Percentiles rank a stretch among this genome's conserved stretches.
phyloP scores from a whole-genome alignment of 306 rosid genomes.

The Oxytropis ochrocephala region DNA sequence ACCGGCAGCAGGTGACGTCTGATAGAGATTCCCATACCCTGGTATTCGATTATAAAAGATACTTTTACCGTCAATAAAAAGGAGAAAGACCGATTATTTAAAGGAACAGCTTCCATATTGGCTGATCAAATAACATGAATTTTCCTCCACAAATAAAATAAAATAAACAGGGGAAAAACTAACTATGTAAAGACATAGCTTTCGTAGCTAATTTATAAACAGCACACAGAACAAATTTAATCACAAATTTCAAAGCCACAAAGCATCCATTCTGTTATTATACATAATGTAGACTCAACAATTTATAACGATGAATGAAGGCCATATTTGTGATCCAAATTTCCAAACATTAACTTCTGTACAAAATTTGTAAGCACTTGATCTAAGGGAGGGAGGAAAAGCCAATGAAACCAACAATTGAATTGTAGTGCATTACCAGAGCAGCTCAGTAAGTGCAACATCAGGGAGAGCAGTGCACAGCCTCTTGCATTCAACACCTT shows the following conservation, averaged over 20 bases:
- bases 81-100: background rate
- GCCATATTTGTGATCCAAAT: background rate
- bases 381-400: background rate
- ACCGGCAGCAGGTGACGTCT: slow-evolving; percentile 67
- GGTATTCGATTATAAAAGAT: slow-evolving; percentile 26
- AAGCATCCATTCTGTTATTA: background rate
- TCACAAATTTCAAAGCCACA: background rate
- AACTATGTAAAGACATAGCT: too few relatives aligned
- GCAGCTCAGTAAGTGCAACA: slow-evolving; percentile 51
- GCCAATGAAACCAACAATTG: slow-evolving; percentile 4
- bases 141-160: background rate
- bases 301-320: background rate
- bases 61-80: slow-evolving; percentile 13
- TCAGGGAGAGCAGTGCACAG: slow-evolving; percentile 45
- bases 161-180: background rate
- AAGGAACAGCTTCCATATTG: background rate
- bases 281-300: background rate
- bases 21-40: slow-evolving; percentile 81
- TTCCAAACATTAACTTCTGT: background rate
- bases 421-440: slow-evolving; percentile 69
- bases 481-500: slow-evolving; percentile 61
- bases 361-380: background rate
- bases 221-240: background rate
- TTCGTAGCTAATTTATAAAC: background rate
- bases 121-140: background rate